Evolutionary conservation across 2,329 filamentous ascomycete species (phyloP).

Genomic region (Calonectria henricotiae): DNA sequence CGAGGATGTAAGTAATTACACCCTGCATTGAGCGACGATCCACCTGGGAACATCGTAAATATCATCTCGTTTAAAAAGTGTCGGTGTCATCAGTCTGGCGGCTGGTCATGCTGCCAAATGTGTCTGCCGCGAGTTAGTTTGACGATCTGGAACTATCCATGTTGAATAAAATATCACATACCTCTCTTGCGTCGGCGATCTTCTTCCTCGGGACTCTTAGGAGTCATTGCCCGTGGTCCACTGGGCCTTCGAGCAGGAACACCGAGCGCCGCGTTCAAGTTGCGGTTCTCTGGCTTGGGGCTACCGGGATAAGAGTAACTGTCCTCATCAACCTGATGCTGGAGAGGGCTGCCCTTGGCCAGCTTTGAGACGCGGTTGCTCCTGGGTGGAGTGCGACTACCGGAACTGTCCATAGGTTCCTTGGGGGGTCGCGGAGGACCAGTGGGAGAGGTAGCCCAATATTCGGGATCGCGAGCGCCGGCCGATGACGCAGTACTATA

Average conservation of each 20-base stretch:
- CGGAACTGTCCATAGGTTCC: slow-evolving; percentile 70
- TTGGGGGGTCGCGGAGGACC: slow-evolving; percentile 75
- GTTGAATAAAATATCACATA: slow-evolving; percentile 54
- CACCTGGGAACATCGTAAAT: slow-evolving; percentile 27
- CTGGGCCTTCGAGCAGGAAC: slow-evolving; percentile 71
- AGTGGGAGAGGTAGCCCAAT: slow-evolving; percentile 63
- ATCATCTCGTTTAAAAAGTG: slow-evolving; percentile 54
- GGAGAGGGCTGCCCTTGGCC: slow-evolving; percentile 70
- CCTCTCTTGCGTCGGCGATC: slow-evolving; percentile 72
- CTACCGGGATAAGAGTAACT: slow-evolving; percentile 70
- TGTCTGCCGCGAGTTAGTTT: slow-evolving; percentile 51
- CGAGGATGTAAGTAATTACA: slow-evolving; percentile 21
- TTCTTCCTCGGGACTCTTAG: slow-evolving; percentile 68
- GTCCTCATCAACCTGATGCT: slow-evolving; percentile 71
- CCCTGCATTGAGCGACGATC: slow-evolving; percentile 30
- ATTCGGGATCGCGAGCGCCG: slow-evolving; percentile 59
- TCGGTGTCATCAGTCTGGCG: slow-evolving; percentile 59
- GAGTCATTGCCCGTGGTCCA: slow-evolving; percentile 75
- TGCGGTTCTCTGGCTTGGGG: slow-evolving; percentile 72
- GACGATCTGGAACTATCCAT: background rate
- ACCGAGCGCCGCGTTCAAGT: slow-evolving; percentile 69
- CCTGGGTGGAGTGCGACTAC: slow-evolving; percentile 65
- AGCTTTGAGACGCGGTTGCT: slow-evolving; percentile 67
- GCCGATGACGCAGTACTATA: slow-evolving; percentile 65
- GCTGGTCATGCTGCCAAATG: slow-evolving; percentile 57